Conservation (phyloP, 108 stramenopile genomes). For the Cyclotella sp. region DNA sequence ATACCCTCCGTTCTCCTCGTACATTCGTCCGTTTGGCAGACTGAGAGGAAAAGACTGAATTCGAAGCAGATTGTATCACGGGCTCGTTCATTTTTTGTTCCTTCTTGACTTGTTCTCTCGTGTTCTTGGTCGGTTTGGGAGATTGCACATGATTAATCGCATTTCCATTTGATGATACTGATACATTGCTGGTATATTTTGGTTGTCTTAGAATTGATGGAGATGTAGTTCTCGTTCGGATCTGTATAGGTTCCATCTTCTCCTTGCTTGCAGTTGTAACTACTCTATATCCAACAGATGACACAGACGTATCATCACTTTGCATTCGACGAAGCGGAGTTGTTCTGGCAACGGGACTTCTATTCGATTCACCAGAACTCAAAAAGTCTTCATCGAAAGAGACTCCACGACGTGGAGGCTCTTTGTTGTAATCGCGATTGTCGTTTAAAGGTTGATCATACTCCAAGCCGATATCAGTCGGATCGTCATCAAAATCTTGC, state of each 20-base stretch:
- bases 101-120: too few species aligned
- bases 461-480: background rate
- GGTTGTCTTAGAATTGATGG: slow-evolving; percentile 12
- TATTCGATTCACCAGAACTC: background rate
- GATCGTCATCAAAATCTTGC: background rate
- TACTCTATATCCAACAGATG: slow-evolving; percentile 20
- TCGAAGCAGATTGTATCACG: too few species aligned
- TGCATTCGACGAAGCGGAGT: background rate
- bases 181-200: slow-evolving; percentile 1
- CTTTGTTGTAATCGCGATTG: background rate
- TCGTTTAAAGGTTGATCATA: background rate
- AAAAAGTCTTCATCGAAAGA: slow-evolving; percentile 11
- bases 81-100: too few species aligned
- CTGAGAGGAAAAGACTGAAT: too few species aligned
- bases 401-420: background rate
- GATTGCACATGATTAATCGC: background rate
- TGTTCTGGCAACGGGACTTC: background rate
- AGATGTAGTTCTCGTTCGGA: slow-evolving; percentile 2
- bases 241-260: background rate
- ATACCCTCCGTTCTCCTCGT: too few species aligned
- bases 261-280: slow-evolving; percentile 5
- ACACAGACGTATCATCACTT: slow-evolving; percentile 21
- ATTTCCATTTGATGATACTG: slow-evolving; percentile 12
- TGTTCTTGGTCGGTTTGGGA: background rate
- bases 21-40: too few species aligned